These are phyloP conservation scores for Trametes villosa DNA, from an alignment of 768 basidiomycete species.

Conservation along the genomic window DNA sequence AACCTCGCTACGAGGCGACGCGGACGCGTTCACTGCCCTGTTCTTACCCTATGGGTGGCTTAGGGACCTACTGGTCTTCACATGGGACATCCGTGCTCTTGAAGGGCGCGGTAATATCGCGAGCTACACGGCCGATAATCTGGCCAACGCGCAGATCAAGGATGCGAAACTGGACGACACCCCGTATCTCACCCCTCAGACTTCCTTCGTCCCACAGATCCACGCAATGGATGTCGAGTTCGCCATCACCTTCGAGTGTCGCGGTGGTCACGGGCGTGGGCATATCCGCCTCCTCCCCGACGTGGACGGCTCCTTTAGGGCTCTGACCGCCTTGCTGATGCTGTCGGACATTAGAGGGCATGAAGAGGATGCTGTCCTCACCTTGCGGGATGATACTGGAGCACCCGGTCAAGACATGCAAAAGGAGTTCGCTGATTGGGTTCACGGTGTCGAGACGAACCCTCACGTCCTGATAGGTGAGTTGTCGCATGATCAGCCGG, in stretches of 20 bases:
- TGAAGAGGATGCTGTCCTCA: slow-evolving; percentile 31
- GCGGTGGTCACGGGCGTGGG: slow-evolving; percentile 38
- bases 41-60: slow-evolving; percentile 31
- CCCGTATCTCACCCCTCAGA: slow-evolving; percentile 12
- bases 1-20: slow-evolving; percentile 15
- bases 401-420: slow-evolving; percentile 33
- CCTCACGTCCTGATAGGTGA: slow-evolving; percentile 46
- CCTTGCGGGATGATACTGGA: slow-evolving; percentile 11
- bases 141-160: slow-evolving; percentile 16
- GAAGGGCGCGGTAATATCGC: slow-evolving; percentile 25
- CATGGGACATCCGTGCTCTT: slow-evolving; percentile 31
- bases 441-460: slow-evolving; percentile 41
- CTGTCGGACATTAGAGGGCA: slow-evolving; percentile 38
- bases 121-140: slow-evolving; percentile 12
- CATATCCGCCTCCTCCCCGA: slow-evolving; percentile 38
- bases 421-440: slow-evolving; percentile 33
- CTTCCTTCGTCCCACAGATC: neutral
- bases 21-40: slow-evolving; percentile 2
- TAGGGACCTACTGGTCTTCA: slow-evolving; percentile 30
- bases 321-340: slow-evolving; percentile 29
- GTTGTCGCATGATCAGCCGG: slow-evolving; percentile 1
- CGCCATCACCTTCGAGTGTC: slow-evolving; percentile 43
- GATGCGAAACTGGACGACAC: slow-evolving; percentile 25
- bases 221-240: slow-evolving; percentile 23
- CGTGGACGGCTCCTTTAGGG: slow-evolving; percentile 38